These are phyloP conservation scores for Solanum aculeatissimum DNA, from an alignment of 305 asterid species.

Conservation along the genomic window DNA sequence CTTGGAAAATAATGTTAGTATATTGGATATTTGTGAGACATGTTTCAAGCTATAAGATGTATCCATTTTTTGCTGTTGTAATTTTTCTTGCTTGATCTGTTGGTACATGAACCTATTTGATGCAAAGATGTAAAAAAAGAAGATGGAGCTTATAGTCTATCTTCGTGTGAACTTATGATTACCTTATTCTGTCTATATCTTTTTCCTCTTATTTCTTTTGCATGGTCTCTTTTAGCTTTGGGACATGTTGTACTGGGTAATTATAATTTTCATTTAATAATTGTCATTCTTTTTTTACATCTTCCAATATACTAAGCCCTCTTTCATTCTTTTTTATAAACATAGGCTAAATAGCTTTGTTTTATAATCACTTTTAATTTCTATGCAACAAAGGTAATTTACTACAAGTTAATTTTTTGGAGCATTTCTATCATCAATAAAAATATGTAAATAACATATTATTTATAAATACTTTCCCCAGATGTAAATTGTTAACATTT, in stretches of 20 bases:
- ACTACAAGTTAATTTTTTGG: no score
- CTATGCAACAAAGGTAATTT: no score
- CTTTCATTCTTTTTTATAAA: no score
- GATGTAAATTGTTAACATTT: no score
- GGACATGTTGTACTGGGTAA: not conserved
- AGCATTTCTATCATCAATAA: no score
- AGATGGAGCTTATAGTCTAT: not conserved
- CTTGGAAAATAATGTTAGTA: not conserved
- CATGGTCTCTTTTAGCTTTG: not conserved
- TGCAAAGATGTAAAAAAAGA: not conserved
- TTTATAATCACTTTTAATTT: no score
- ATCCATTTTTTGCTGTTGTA: not conserved
- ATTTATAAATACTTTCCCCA: no score
- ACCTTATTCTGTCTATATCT: not conserved
- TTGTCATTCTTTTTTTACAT: no score
- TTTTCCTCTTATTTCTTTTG: not conserved
- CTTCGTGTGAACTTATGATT: not conserved
- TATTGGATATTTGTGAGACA: not conserved
- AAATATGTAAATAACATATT: no score
- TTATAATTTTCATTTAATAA: no score
- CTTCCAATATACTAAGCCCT: no score
- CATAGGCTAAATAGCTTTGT: no score
- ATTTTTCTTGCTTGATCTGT: not conserved
- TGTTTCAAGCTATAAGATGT: not conserved
- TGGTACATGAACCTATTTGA: not conserved